Evolutionary conservation across 495 filamentous ascomycete genomes (phyloP).

Genomic region (Aspergillus campestris): DNA sequence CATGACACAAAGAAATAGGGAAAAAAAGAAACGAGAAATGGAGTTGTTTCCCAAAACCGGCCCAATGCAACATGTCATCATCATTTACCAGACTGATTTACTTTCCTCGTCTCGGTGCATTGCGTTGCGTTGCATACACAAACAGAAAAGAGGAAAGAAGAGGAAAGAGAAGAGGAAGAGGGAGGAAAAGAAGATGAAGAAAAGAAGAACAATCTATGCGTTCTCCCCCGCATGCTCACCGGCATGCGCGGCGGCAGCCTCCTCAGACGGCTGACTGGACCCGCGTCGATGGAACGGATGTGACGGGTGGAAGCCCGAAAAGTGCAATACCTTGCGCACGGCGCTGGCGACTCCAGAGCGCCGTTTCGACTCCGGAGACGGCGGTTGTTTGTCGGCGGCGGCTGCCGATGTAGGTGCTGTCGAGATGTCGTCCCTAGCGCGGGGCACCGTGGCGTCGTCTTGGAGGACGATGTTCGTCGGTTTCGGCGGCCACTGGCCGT

Average conservation of each 20-base stretch:
- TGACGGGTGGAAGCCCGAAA: conserved; percentile 20
- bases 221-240: not conserved
- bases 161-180: not conserved
- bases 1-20: too few relatives aligned
- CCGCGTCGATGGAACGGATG: conserved; percentile 38
- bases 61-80: too few relatives aligned
- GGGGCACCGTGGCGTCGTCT: conserved; percentile 23
- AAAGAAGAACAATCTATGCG: not conserved
- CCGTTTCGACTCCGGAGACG: conserved; percentile 18
- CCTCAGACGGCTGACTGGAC: conserved; percentile 20
- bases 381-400: conserved; percentile 9
- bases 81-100: too few relatives aligned
- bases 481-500: conserved; percentile 90
- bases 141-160: not conserved
- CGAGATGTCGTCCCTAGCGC: not conserved
- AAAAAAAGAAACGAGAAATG: too few relatives aligned
- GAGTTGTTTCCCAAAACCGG: too few relatives aligned
- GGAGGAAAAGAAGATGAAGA: too few relatives aligned
- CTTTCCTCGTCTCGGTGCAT: too few relatives aligned
- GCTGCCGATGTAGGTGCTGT: not conserved
- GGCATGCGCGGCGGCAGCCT: not conserved
- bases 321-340: conserved; percentile 38
- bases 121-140: not conserved
- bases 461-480: conserved; percentile 27
- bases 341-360: conserved; percentile 35